Base-by-base conservation (phyloP, 2,329 filamentous ascomycete species). In the Sporothrix brasiliensis region DNA sequence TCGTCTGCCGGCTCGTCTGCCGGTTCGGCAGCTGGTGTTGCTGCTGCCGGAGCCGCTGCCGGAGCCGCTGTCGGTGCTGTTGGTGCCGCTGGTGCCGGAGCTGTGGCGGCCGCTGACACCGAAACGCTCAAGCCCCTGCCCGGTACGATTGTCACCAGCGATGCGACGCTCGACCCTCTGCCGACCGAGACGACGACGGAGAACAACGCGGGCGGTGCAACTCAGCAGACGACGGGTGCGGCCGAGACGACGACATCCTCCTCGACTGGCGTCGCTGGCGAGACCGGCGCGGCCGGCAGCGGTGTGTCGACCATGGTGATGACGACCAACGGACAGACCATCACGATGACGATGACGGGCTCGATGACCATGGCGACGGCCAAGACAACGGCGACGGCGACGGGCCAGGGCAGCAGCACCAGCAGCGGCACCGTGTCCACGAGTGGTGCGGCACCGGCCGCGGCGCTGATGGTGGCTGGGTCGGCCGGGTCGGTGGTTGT, bases 261-360 rank as follows among this genome's bases (percentile, higher is more conserved):
- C 1, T 27, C 34, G 2, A 21, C 7, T 10, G 30, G 9, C 5
- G 14, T 52, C 34, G n/a, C 24, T 2, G 54, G 30, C 6, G 65
- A 54, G 65, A 54, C 50, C 5, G 58, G 58, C 3, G 50, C 49
- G n/a, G 47, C 34, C 34, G 68, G 24, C n/a, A 71, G 72, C 65
- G 69, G 70, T 54, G 69, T 70, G 16, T 52, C 63, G 49, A 73
- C 72, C n/a, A 70, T 70, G 66, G 70, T 72, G 11, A 70, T 71
- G 67, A 73, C 73, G 16, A 73, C 71, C 67, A 52, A 71, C 70
- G 71, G 72, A 41, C 47, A 53, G 58, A 72, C 69, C 13, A 56
- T 70, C n/a, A 73, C 72, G 1, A 68, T 69, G 69, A 72, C 70
- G 1, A 70, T 70, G 70, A 73, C 73, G n/a, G 69, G 72, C 65